Conservation (phyloP, 2,329 filamentous ascomycete species). For the Waltergamsia citrina region DNA sequence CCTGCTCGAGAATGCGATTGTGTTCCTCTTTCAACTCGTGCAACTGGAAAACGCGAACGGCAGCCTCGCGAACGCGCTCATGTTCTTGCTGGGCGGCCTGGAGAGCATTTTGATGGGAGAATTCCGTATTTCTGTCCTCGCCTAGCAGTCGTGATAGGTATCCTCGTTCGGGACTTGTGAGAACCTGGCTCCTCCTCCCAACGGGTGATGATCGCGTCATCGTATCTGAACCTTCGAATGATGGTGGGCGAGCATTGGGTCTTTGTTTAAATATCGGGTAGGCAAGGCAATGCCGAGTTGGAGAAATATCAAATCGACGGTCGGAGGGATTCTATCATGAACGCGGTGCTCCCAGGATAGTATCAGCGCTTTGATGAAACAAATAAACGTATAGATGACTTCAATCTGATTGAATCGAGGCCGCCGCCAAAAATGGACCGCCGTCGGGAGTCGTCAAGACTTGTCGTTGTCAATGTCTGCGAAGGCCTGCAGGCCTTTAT, state of each 20-base stretch:
- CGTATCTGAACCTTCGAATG: conserved; percentile 4
- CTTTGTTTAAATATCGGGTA: not conserved
- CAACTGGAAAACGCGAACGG: conserved; percentile 36
- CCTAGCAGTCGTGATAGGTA: conserved; percentile 52
- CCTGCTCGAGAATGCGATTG: conserved; percentile 29
- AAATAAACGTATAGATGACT: too few species aligned
- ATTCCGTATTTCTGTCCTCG: conserved; percentile 51
- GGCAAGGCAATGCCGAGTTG: too few species aligned
- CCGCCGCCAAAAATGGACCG: too few species aligned
- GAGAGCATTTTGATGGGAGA: conserved; percentile 56
- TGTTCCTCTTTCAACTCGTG: conserved; percentile 36
- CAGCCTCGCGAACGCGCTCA: conserved; percentile 48
- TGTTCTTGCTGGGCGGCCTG: conserved; percentile 57
- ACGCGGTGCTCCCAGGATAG: too few species aligned
- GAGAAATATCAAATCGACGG: not conserved
- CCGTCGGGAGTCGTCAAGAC: too few species aligned
- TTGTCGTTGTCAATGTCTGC: too few species aligned
- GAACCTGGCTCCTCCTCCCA: conserved; percentile 24
- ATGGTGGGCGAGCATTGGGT: not conserved
- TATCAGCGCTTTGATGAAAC: too few species aligned
- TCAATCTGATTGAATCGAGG: too few species aligned
- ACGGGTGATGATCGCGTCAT: conserved; percentile 35
- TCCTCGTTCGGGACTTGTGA: conserved; percentile 30
- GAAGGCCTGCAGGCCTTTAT: too few species aligned
- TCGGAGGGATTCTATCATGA: too few species aligned